Base-by-base conservation (phyloP, 352 stramenopile species). In the Pilasporangium apinafurcum region DNA sequence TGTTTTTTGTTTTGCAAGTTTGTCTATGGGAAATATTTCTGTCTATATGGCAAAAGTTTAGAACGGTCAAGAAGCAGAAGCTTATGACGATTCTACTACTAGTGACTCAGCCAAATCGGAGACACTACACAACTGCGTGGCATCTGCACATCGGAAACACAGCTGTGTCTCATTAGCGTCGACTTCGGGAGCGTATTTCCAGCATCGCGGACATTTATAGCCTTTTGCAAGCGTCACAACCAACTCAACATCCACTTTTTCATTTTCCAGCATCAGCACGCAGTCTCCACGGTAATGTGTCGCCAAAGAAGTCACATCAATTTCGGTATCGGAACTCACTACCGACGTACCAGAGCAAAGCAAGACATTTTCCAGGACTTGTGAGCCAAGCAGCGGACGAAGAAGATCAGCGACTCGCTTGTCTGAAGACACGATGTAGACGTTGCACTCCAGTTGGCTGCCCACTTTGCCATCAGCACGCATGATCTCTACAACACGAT, bases 161-260 rank as follows among this genome's bases (percentile, higher is more conserved):
- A 87, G 53, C 41, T 61, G 59, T 20, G 66, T 70, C 59, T 83
- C 74, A 0, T 37, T 48, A 1, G 44, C 63, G 39, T 87, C 71
- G 7, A 87, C 74, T 29, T 84, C 74, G 0, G 47, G 34, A 22
- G 67, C 56, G 47, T 89, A 92, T 54, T 94, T 92, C 82, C 82
- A 95, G 71, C 84, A 95, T 12, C 84, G 82, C 24, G 81, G 74
- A 44, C 87, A 96, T 59, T 96, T 96, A 51, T 88, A 67, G 24
- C 78, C 83, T 34, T 59, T 59, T 9, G 84, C 80, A 5, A 45
- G 63, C 32, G 61, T 66, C 37, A 96, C 59, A 4, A 82, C 55
- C 9, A 90, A 39, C 50, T 71, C 49, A 14, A 90, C 39, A 3
- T 71, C 41, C n/a, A 78, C 56, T 30, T 73, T 65, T 5, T 67